These are phyloP conservation scores for Umbelopsis sp. DNA, from an alignment of 192 early-diverging fungal genomes.

Conservation along the genomic window DNA sequence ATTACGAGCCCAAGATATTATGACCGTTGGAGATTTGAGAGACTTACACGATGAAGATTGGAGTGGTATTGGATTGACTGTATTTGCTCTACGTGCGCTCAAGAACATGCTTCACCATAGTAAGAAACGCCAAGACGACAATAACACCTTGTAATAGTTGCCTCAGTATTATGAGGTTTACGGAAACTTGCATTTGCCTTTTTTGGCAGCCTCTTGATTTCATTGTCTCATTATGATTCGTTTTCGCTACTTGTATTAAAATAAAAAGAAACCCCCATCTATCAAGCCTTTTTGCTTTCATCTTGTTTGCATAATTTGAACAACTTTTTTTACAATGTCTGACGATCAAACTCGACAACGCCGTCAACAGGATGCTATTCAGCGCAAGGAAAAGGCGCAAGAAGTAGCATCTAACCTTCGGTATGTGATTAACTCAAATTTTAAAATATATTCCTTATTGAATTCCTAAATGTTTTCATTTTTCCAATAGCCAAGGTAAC, in stretches of 20 bases:
- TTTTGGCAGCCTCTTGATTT: neutral
- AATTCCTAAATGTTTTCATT: no score
- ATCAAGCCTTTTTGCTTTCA: neutral
- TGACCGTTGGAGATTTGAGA: slow-evolving; percentile 77
- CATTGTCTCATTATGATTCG: slow-evolving; percentile 13
- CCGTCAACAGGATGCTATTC: slow-evolving; percentile 4
- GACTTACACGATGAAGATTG: slow-evolving; percentile 77
- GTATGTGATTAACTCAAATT: neutral
- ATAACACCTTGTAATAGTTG: neutral
- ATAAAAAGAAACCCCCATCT: neutral
- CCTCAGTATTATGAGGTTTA: neutral
- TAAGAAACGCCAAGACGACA: slow-evolving; percentile 6
- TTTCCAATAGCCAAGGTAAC: slow-evolving; percentile 35
- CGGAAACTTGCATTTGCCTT: neutral
- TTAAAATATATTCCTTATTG: no score
- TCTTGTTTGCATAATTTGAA: neutral
- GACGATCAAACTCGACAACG: slow-evolving; percentile 8
- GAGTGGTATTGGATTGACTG: slow-evolving; percentile 60
- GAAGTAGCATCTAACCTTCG: neutral
- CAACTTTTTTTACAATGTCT: neutral
- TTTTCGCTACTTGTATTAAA: neutral
- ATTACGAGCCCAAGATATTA: slow-evolving; percentile 73
- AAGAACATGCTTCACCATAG: slow-evolving; percentile 46
- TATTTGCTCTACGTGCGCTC: slow-evolving; percentile 57
- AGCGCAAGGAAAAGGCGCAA: slow-evolving; percentile 8